Evolutionary conservation across 1,284 basidiomycete genomes (phyloP), one percentile per base, ranked within the genome.

Genomic region (Ganoderma lingzhi): DNA sequence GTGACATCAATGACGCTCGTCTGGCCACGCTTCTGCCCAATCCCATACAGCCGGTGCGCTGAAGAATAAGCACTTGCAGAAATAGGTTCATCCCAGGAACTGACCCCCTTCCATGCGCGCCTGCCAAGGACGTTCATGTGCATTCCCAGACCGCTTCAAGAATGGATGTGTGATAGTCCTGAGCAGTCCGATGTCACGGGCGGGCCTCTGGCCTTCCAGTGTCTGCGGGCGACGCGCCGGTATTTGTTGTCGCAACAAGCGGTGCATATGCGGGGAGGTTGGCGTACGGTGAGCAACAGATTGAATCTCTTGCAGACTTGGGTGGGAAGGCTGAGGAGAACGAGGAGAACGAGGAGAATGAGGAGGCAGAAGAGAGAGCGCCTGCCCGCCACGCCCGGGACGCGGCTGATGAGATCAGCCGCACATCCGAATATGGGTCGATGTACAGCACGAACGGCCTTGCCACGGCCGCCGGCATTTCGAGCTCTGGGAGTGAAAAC

Each of bases 161-260:
- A 69, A 39, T 35, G 68, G 42, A 62, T 45, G 62, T 44, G 53
- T 62, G 53, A 62, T 17, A 37, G 30, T 37, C 35, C 56, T 17
- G 32, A 23, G 23, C 23, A 23, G 19, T 17, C 35, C 56, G 19
- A 58, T 37, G 56, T 19, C 17, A 10, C 28, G 32, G 32, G 56
- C 6, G 6, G 19, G 19, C 17, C 9, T 15, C 32, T 37, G 3
- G 5, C 30, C 32, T 3, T 58, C 6, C 32, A n/a, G 32, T 9
- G 35, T n/a, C 37, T 55, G 28, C 23, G 23, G 12, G 53, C 23
- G 53, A 55, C 53, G 28, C 28, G 28, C 53, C 30, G 3, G n/a
- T 0, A 10, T n/a, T 48, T n/a, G n/a, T 48, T n/a, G n/a, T 48
- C 45, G 45, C n/a, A 15, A 12, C n/a, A 23, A 48, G 45, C 17